Evolutionary conservation across 106 monocot genomes (phyloP).

Genomic region (Apostasia ramifera): DNA sequence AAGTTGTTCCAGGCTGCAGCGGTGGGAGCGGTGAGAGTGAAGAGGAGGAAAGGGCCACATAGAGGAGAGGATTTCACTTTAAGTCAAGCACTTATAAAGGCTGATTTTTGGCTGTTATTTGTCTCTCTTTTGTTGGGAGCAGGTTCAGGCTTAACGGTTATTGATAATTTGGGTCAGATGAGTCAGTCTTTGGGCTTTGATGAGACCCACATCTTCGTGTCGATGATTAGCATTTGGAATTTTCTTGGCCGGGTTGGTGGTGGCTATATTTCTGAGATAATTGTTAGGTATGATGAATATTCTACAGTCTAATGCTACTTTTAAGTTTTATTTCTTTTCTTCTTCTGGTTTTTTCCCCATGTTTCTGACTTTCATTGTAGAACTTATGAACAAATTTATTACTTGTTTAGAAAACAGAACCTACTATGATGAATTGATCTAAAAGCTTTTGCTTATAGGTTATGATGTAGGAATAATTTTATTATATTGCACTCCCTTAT

Average conservation of each 20-base stretch:
- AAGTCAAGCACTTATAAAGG: slow-evolving; percentile 77
- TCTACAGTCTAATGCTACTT: too few species aligned
- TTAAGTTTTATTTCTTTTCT: too few species aligned
- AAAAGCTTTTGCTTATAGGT: too few species aligned
- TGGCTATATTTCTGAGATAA: slow-evolving; percentile 73
- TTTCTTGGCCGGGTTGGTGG: slow-evolving; percentile 83
- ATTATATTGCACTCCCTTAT: too few species aligned
- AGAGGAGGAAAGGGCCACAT: slow-evolving; percentile 67
- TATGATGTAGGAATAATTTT: too few species aligned
- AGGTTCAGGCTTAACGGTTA: slow-evolving; percentile 82
- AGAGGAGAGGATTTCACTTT: slow-evolving; percentile 87
- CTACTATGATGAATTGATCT: too few species aligned
- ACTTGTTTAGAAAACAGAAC: too few species aligned
- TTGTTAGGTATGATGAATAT: slow-evolving; percentile 45
- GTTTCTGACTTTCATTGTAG: too few species aligned
- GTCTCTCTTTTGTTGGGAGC: slow-evolving; percentile 72
- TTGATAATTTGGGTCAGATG: slow-evolving; percentile 90
- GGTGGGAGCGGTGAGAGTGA: slow-evolving; percentile 78
- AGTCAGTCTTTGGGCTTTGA: slow-evolving; percentile 70
- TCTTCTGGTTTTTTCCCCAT: too few species aligned
- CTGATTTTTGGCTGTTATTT: slow-evolving; percentile 88
- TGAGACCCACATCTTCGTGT: slow-evolving; percentile 69
- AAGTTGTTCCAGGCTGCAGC: slow-evolving; percentile 82
- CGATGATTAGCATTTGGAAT: slow-evolving; percentile 92
- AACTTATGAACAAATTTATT: too few species aligned